Evolutionary conservation across 805 yeast species (phyloP), one percentile per base, ranked within the genome.

Genomic region (Pichia californica): DNA sequence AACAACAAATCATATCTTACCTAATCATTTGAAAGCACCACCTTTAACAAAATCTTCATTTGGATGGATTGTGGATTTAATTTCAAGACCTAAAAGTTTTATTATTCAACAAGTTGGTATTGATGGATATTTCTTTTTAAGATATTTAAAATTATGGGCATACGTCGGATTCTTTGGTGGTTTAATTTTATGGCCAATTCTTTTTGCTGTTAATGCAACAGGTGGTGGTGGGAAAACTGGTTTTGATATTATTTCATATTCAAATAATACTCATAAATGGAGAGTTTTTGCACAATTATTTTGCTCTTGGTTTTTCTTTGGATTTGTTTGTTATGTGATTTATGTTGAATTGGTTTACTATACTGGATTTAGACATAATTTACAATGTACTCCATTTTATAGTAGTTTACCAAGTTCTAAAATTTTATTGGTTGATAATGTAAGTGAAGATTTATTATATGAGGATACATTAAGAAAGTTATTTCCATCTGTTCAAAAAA

Each of bases 281-380:
- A 71, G 85, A 61, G 73, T 70, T 43, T 81, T 75, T 60, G 93
- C 91, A 7, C 88, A 84, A 54, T 81, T 81, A 7, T 84, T 85
- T 56, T 56, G 82, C 43, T 80, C 88, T 16, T 84, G 93, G 93
- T 50, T 76, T 25, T 79, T 74, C 56, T 84, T 81, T 58, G 88
- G 87, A 7, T 46, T 71, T n/a, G 70, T 81, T 31, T 64, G 82
- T 27, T 83, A 74, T 59, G 68, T 79, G 44, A 77, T 85, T 47
- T 85, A 83, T 70, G 77, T 81, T 55, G 94, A 85, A 63, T 65
- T 85, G 67, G 76, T 79, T 19, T 82, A 76, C 63, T 85, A 84
- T 60, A 70, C 76, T 26, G 71, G 84, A 8, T 77, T 81, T 52
- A 78, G 88, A 69, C 93, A 85, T 51, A 81, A 81, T 20, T 52